Base-by-base conservation (phyloP, 768 basidiomycete species). In the Calocybe gangraenosa region DNA sequence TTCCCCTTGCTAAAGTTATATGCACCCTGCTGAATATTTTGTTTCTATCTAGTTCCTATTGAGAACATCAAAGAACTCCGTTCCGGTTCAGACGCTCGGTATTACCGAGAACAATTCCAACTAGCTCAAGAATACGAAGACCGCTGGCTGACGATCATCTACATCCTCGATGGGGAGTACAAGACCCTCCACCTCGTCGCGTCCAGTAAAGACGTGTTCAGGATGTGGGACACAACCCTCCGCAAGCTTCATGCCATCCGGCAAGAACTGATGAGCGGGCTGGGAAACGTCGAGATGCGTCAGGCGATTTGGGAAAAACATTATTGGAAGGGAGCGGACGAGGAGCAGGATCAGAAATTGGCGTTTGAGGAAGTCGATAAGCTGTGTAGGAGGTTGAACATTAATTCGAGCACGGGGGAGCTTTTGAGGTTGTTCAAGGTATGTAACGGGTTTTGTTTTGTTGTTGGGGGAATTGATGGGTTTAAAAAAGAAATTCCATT, bases 61-160 rank as follows among this genome's bases (percentile, higher is more conserved):
- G 90, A 92, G 61, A 81, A 79, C 53, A 91, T 96, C 63, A 88
- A 91, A 50, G 93, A 96, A 59, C 78, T 96, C 15, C 87, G 93
- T 17, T 75, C 83, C 3, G 88, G 85, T 7, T 60, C 78, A 1
- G 84, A 89, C 40, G 84, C 87, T 2, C 73, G 82, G 8, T 82
- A 85, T 61, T 82, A 89, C 58, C 81, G 87, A 48, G 76, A 84
- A 46, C 84, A 84, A 54, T 86, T 85, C 56, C 81, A 81, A 56
- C 74, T 88, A 21, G 68, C 84, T 0, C 66, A 72, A 42, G 78
- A 84, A 43, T 80, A 76, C 53, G 81, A 88, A 56, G 75, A 82
- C 50, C 78, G 86, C 21, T 96, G 92, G 90, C 74, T 95, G 49
- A 89, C 89, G 0, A 80, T 95, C 68, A 76, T 93, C 47, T 93